Conservation (phyloP, 768 basidiomycete genomes). For the Tylopilus sp. region DNA sequence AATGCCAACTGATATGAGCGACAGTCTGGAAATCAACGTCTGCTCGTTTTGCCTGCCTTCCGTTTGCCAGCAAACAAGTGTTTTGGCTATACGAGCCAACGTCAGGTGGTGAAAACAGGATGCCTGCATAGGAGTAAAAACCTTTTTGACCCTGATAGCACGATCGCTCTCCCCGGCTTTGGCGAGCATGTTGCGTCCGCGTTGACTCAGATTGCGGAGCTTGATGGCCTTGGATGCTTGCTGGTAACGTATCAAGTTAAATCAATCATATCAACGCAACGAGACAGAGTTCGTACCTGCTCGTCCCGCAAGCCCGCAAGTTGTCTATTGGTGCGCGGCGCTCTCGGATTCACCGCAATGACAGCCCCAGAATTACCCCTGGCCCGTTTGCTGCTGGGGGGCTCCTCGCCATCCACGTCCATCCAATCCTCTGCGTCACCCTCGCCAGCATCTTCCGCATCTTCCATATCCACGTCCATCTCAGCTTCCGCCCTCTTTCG, state of each 20-base stretch:
- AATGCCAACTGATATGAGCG: slow-evolving; percentile 4
- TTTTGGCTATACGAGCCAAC: slow-evolving; percentile 57
- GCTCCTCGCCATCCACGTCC: slow-evolving; percentile 51
- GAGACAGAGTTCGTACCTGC: slow-evolving; percentile 37
- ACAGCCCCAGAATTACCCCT: slow-evolving; percentile 63
- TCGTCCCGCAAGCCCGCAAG: slow-evolving; percentile 77
- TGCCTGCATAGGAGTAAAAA: slow-evolving; percentile 32
- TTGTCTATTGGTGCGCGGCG: slow-evolving; percentile 69
- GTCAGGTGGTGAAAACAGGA: background rate
- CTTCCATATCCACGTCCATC: slow-evolving; percentile 61
- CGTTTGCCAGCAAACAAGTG: slow-evolving; percentile 85
- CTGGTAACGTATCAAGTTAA: slow-evolving; percentile 33
- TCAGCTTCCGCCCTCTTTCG: slow-evolving; percentile 54
- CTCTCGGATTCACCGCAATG: slow-evolving; percentile 46
- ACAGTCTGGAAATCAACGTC: slow-evolving; percentile 45
- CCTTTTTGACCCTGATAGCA: slow-evolving; percentile 80
- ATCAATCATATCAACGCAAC: background rate
- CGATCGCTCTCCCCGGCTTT: slow-evolving; percentile 91
- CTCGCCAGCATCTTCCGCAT: slow-evolving; percentile 32
- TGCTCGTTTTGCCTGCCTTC: slow-evolving; percentile 77
- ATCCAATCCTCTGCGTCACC: slow-evolving; percentile 47
- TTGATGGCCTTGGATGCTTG: slow-evolving; percentile 79
- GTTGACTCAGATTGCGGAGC: slow-evolving; percentile 82
- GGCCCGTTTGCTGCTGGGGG: slow-evolving; percentile 52
- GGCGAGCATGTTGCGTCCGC: slow-evolving; percentile 82